These are phyloP conservation scores for Jaenimonas drosophilae DNA, from an alignment of 208 protist species.

Conservation along the genomic window DNA sequence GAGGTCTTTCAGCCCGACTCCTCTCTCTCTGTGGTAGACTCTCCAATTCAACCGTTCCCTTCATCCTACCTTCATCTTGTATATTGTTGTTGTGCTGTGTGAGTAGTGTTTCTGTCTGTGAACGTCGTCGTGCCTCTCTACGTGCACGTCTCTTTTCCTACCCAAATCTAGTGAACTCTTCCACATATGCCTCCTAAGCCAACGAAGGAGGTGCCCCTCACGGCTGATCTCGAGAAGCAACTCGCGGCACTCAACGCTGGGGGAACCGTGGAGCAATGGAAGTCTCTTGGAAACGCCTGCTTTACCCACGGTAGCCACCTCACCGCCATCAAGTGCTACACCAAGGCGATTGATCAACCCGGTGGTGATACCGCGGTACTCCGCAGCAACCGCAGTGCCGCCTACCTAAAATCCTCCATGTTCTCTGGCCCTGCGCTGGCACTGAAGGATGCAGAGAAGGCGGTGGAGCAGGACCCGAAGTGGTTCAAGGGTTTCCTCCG, in stretches of 20 bases:
- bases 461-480: constrained; percentile 43
- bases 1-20: too few species aligned
- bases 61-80: background rate
- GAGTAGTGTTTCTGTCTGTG: background rate
- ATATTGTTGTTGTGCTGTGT: background rate
- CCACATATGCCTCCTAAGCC: constrained; percentile 11
- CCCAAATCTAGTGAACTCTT: background rate
- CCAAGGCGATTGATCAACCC: constrained; percentile 39
- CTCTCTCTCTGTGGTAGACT: background rate
- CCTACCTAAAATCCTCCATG: constrained; percentile 69
- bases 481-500: constrained; percentile 86
- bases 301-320: constrained; percentile 49
- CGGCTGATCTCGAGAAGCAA: constrained; percentile 21
- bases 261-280: constrained; percentile 30
- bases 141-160: background rate
- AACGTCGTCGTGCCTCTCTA: constrained; percentile 2
- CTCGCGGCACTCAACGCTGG: constrained; percentile 11
- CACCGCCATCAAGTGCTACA: constrained; percentile 80
- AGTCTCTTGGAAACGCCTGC: constrained; percentile 70
- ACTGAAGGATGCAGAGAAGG: constrained; percentile 78
- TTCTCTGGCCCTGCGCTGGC: constrained; percentile 57
- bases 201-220: constrained; percentile 33
- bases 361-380: constrained; percentile 51
- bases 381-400: constrained; percentile 85
- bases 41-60: background rate